Base-by-base conservation (phyloP, 2,329 filamentous ascomycete species). In the Phaeosphaeriaceae sp. region DNA sequence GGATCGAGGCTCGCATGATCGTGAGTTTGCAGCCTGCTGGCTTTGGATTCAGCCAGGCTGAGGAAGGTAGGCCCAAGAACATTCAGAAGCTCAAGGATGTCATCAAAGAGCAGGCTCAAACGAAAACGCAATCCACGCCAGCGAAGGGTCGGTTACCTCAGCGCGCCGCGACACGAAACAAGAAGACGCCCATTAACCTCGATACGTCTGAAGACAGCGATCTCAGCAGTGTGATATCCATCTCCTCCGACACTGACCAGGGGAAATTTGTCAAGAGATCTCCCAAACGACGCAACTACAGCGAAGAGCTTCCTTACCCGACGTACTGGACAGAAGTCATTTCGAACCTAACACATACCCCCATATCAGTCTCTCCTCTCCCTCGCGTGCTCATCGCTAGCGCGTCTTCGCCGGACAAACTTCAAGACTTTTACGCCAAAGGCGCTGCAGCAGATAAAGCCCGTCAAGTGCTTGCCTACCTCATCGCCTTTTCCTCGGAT, bases 261-360 rank as follows among this genome's bases (percentile, higher is more conserved):
- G 79, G 88, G 1, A 86, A 13, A 78, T 81, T 31, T 5, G 78
- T 75, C 51, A 84, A 79, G 64, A 78, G 75, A 41, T 69, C 66
- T 7, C 73, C 70, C 49, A 69, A 72, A 24, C 83, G 82, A 57
- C 82, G 84, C 54, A 70, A 72, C 53, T 91, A 89, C 67, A 92
- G 96, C 67, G 83, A 84, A 20, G 93, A 96, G 65, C 82, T 97
- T 25, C 86, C 89, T 2, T 95, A 89, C 64, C 93, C 95, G 1
- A 90, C 91, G 51, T 98, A 98, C 76, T 99, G 95, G 95, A 90
- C 91, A 0, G 95, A 99, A 76, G 90, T 91, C 2, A 82, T 95
- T 1, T 97, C 93, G 0, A 90, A 92, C 1, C 83, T 92, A 3
- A 94, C 91, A 0, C 87, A 91, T 53, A 91, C 87, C 49, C 93